These are phyloP conservation scores for rapeseed (Brassica napus) DNA, from an alignment of 345 rosid genomes.

Conservation along the genomic window Da-Ae NC_063436.1:11066501-11067000, in stretches of 20 bases:
- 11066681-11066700: conserved; percentile 69
- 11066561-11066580: conserved; percentile 63
- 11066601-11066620: conserved; percentile 86
- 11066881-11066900: conserved; percentile 52
- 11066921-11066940: conserved; percentile 47
- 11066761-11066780: conserved; percentile 78
- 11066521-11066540: conserved; percentile 72
- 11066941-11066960: conserved; percentile 67
- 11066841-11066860: conserved; percentile 65
- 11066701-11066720: conserved; percentile 69
- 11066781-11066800: conserved; percentile 78
- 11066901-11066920: conserved; percentile 47
- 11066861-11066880: conserved; percentile 48
- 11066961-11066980: conserved; percentile 80
- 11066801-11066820: conserved; percentile 71
- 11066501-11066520: conserved; percentile 80
- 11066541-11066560: conserved; percentile 82
- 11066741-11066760: conserved; percentile 52
- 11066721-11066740: conserved; percentile 49
- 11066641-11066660: conserved; percentile 78
- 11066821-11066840: conserved; percentile 64
- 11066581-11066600: conserved; percentile 56
- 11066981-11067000: conserved; percentile 48
- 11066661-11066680: conserved; percentile 53
- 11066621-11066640: conserved; percentile 85